Evolutionary conservation across 768 basidiomycete genomes (phyloP).

Genomic region (Boletus vermiculosoides): DNA sequence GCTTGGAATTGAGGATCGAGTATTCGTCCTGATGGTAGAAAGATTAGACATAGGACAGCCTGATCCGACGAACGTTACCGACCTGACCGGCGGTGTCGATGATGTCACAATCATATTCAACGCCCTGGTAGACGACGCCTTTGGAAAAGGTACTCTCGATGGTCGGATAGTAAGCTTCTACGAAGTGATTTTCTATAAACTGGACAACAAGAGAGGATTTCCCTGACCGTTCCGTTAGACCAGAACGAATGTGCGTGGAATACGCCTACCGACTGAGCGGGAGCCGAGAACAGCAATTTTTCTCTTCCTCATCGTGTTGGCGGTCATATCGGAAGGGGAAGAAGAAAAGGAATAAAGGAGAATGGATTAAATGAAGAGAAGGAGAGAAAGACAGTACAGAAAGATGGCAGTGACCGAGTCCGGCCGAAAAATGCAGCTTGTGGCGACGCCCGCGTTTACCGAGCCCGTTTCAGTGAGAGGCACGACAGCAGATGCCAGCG

Average conservation of each 20-base stretch:
- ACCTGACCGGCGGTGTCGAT: conserved; percentile 98
- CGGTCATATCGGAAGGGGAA: conserved; percentile 27
- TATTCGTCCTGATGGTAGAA: conserved; percentile 70
- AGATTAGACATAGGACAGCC: conserved; percentile 3
- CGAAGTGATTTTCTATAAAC: conserved; percentile 90
- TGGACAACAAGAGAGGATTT: conserved; percentile 93
- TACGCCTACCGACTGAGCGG: conserved; percentile 77
- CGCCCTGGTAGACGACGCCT: conserved; percentile 81
- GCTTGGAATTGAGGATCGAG: conserved; percentile 88
- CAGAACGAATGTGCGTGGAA: conserved; percentile 1
- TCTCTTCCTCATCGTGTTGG: conserved; percentile 63
- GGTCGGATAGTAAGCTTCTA: conserved; percentile 93
- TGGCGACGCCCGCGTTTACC: conserved; percentile 32
- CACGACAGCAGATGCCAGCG: conserved; percentile 18
- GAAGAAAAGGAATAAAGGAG: not conserved
- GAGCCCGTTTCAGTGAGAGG: conserved; percentile 27
- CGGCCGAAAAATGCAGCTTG: conserved; percentile 20
- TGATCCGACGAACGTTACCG: conserved; percentile 22
- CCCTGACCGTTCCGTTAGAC: conserved; percentile 49
- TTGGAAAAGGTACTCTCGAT: conserved; percentile 89
- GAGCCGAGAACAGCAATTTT: conserved; percentile 88
- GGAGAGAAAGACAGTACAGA: conserved; percentile 17
- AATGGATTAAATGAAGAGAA: conserved; percentile 8
- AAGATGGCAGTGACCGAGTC: conserved; percentile 14
- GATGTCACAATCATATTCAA: conserved; percentile 95